Base-by-base conservation (phyloP, 2,329 filamentous ascomycete genomes). In the Malbranchea zuffiana region DNA sequence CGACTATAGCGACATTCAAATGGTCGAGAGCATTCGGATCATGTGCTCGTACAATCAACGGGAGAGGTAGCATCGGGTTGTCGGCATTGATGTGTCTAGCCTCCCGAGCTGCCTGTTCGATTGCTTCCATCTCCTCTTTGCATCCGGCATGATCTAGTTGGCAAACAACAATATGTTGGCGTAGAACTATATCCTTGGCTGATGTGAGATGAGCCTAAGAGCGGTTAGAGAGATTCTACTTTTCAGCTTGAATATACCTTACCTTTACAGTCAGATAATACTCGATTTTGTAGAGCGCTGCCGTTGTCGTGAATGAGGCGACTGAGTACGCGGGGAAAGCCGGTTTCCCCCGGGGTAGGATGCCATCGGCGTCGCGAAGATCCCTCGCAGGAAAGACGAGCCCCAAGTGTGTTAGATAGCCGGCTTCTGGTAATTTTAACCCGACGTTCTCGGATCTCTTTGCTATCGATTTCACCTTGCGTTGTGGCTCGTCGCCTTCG, bases 101-200 rank as follows among this genome's bases (percentile, higher is more conserved):
- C 50, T 96, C 88, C 59, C 87, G 88, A 28, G 90, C 90, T 0
- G 90, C 83, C 61, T 94, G 85, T 55, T 95, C 87, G 45, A 98
- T 96, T 24, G 87, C 87, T 51, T 94, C 87, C 85, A 98, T 95
- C 63, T 96, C 90, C 56, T 95, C 87, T 59, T 93, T 95, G 64
- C 90, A 98, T 11, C 81, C 83, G 47, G 92, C 84, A 53, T 95
- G 85, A 54, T 98, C 90, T 44, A 95, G 76, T 0, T 90, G 88
- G 52, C 88, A 96, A 35, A 96, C 90, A 21, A 96, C 85, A 40
- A 98, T 95, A 4, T 85, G 86, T 60, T 96, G 84, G 36, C 88
- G 77, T 28, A 96, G 71, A 19, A 78, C 70, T 38, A 98, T 93
- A 56, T 98, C 88, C 60, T 82, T 78, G 16, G 87, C 85, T 30